Evolutionary conservation across 2,329 filamentous ascomycete species (phyloP).

Genomic region (Alternaria triticimaculans): DNA sequence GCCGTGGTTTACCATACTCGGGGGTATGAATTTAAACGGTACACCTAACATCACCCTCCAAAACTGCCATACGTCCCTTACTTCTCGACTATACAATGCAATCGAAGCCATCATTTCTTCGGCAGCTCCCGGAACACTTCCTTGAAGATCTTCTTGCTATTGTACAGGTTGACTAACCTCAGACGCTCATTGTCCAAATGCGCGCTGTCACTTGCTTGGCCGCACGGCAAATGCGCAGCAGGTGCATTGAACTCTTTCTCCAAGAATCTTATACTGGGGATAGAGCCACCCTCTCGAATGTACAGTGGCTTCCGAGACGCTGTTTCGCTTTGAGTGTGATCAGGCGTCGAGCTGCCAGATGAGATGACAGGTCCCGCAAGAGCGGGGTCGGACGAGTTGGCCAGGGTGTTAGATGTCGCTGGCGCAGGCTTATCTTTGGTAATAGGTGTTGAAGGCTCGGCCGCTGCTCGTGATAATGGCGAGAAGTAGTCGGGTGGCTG

Average conservation of each 20-base stretch:
- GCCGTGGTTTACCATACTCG: neutral
- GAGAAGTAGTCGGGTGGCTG: conserved; percentile 26
- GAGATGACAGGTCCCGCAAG: conserved; percentile 11
- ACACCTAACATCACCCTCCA: neutral
- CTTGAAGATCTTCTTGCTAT: conserved; percentile 90
- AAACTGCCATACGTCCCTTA: neutral
- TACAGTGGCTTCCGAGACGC: conserved; percentile 72
- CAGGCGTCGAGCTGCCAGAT: conserved; percentile 4
- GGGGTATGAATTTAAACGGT: neutral
- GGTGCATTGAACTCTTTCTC: conserved; percentile 94
- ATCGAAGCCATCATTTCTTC: neutral
- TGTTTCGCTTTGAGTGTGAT: neutral
- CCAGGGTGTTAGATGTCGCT: conserved; percentile 60
- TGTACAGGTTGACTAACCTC: conserved; percentile 83
- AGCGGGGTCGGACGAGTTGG: conserved; percentile 44
- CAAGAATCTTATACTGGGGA: conserved; percentile 90
- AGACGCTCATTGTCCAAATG: conserved; percentile 97
- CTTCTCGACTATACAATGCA: no score
- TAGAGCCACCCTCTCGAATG: conserved; percentile 93
- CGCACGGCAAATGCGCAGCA: conserved; percentile 90
- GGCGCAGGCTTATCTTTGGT: conserved; percentile 42
- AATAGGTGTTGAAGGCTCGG: conserved; percentile 1
- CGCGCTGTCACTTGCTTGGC: conserved; percentile 90
- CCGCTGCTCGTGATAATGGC: conserved; percentile 13
- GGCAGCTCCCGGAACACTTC: conserved; percentile 76